A percentile compares a stretch with the other conserved stretches of the same genome.
These are phyloP conservation scores for Singerocomus inundabilis DNA, from an alignment of 1,284 basidiomycete genomes.

Conservation along the genomic window DNA sequence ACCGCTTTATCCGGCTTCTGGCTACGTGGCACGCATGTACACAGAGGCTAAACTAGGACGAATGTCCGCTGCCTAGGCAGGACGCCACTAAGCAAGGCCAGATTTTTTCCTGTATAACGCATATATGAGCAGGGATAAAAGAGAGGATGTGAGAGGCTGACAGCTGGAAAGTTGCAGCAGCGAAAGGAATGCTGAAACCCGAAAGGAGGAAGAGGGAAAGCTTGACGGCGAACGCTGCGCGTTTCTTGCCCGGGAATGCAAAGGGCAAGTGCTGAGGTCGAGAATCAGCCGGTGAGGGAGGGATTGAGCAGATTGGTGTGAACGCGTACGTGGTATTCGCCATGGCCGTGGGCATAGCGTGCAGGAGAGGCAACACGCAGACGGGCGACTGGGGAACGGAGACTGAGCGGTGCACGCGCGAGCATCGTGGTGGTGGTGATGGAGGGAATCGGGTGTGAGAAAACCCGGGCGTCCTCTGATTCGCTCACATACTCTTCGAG, in stretches of 20 bases:
- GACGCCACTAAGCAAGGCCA: conserved; percentile 19
- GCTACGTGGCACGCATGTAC: conserved; percentile 9
- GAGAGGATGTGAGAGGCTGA: conserved; percentile 39
- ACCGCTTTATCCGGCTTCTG: conserved; percentile 4
- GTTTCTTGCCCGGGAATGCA: conserved; percentile 56
- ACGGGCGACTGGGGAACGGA: conserved; percentile 41
- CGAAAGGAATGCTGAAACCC: conserved; percentile 69
- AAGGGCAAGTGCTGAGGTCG: conserved; percentile 66
- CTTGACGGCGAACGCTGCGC: conserved; percentile 54
- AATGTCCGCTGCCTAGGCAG: conserved; percentile 10
- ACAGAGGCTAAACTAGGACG: neutral
- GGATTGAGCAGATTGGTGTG: neutral
- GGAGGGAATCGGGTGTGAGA: conserved; percentile 29
- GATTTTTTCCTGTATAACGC: conserved; percentile 36
- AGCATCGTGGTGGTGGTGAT: conserved; percentile 28
- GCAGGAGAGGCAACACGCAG: conserved; percentile 31
- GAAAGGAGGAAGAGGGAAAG: conserved; percentile 48
- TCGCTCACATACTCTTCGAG: too few relatives aligned
- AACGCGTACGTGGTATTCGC: conserved; percentile 59
- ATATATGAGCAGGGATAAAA: conserved; percentile 6
- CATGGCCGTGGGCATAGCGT: conserved; percentile 45
- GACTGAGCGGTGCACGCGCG: conserved; percentile 39
- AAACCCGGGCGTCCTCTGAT: too few relatives aligned
- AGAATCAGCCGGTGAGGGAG: conserved; percentile 2
- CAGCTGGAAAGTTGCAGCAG: conserved; percentile 64